Base-by-base conservation (phyloP, 805 yeast species). In the Sugiyamaella boreocaroliniensis region DNA sequence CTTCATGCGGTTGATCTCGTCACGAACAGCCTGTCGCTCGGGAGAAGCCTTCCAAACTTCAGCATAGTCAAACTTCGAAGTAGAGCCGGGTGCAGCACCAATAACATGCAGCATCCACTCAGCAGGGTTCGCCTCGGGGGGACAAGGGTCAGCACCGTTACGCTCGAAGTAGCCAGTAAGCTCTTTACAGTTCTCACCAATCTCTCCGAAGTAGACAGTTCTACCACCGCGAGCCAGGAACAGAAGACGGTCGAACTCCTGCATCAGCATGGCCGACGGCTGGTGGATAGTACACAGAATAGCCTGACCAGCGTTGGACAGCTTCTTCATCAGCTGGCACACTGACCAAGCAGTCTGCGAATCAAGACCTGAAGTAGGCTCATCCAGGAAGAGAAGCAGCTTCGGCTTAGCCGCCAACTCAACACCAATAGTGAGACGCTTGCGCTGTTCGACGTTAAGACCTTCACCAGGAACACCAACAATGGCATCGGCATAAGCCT, bases 21-120 rank as follows among this genome's bases (percentile, higher is more conserved):
- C 68, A 53, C 80, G 76, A 37, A 85, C 80, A 6, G 75, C 81
- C 50, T 69, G 63, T 60, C 77, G 79, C 65, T 88, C 89, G 0
- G 68, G 68, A 40, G 95, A 86, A 47, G 76, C 75, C 66, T 77
- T 69, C 96, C 97, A 87, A 47, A 85, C 88, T 63, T 85, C 83
- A 63, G 86, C 60, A 61, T 64, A 68, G 47, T 69, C 69, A 18
- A 52, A 49, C 22, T 53, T 58, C 11, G 69, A 68, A 10, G 52
- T 52, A 9, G 68, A 61, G 19, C 68, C 73, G 48, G 70, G 71
- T 43, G 67, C 71, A 51, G 72, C 74, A 32, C 78, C 76, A 50
- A 65, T 62, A n/a, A 61, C 64, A 57, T 85, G 85, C 69, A 89
- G 74, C 95, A 89, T 89, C 93, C 95, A 89, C 71, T 88, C 96